Evolutionary conservation across 257 asterid species (phyloP).

Genomic region (Jaltomata sinuosa): DNA sequence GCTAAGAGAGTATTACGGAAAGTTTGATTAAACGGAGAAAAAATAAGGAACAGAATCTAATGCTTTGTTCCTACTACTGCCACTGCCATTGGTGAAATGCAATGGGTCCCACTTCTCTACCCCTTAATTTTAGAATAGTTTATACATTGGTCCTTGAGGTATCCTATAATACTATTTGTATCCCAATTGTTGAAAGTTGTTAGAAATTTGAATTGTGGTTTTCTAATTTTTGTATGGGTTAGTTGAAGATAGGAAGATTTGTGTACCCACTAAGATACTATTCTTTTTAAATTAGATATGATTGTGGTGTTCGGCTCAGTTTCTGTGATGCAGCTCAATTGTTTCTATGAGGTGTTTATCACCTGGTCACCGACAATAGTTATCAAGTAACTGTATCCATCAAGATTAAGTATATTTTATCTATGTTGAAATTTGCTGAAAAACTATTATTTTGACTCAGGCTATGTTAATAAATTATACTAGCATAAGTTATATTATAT

Average conservation of each 20-base stretch:
- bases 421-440: not conserved
- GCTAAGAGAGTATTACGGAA: not conserved
- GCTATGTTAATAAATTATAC: not conserved
- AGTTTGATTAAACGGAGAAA: constrained; percentile 2
- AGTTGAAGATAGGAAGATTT: not conserved
- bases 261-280: no score
- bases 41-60: constrained; percentile 32
- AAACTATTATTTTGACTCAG: not conserved
- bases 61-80: constrained; percentile 19
- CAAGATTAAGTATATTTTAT: not conserved
- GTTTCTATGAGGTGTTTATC: no score
- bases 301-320: no score
- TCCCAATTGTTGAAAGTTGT: not conserved
- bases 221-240: not conserved
- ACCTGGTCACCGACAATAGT: no score
- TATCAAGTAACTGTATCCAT: not conserved
- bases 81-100: not conserved
- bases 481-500: not conserved
- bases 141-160: not conserved
- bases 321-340: no score
- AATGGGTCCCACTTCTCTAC: not conserved
- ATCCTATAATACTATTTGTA: not conserved
- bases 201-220: not conserved
- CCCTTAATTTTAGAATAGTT: not conserved
- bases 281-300: no score